These are phyloP conservation scores for Hymenoscyphus linearis DNA, from an alignment of 2,329 filamentous ascomycete genomes.

Conservation along the genomic window DNA sequence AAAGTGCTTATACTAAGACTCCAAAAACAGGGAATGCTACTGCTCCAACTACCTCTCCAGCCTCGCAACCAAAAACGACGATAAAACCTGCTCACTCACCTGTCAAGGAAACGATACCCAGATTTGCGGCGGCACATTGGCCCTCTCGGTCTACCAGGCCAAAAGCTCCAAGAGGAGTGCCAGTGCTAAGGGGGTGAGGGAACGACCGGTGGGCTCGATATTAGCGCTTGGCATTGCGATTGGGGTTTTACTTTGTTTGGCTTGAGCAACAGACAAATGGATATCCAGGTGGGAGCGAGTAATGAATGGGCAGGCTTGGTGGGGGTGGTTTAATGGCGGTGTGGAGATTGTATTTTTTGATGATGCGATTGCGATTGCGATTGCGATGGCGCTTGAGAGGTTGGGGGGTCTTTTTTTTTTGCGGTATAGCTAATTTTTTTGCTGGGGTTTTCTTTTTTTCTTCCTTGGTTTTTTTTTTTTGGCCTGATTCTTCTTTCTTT, in stretches of 20 bases:
- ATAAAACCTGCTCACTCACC: conserved; percentile 44
- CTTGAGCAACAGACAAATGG: conserved; percentile 8
- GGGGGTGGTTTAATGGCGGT: not conserved
- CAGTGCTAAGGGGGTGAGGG: conserved; percentile 11
- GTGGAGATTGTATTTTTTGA: not conserved
- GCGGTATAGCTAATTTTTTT: no score
- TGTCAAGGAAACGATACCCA: conserved; percentile 49
- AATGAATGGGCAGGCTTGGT: not conserved
- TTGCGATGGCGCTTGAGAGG: not conserved
- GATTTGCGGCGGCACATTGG: conserved; percentile 50
- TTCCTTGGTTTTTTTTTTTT: not conserved
- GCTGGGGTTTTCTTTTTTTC: not conserved
- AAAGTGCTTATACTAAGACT: not conserved
- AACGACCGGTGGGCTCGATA: conserved; percentile 19
- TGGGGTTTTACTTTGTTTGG: conserved; percentile 20
- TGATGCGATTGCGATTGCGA: not conserved
- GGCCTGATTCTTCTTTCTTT: not conserved
- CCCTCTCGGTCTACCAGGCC: conserved; percentile 41
- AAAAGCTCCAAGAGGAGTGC: conserved; percentile 18
- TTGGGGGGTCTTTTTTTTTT: no score
- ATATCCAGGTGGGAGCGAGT: not conserved
- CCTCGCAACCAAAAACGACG: conserved; percentile 42
- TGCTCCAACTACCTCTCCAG: conserved; percentile 47
- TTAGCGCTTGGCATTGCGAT: conserved; percentile 25
- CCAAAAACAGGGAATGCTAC: conserved; percentile 50